A percentile compares a stretch with the other conserved stretches of the same genome.
These are phyloP conservation scores for Colletotrichum viniferum DNA, from an alignment of 2,329 filamentous ascomycete genomes.

Conservation along the genomic window DNA sequence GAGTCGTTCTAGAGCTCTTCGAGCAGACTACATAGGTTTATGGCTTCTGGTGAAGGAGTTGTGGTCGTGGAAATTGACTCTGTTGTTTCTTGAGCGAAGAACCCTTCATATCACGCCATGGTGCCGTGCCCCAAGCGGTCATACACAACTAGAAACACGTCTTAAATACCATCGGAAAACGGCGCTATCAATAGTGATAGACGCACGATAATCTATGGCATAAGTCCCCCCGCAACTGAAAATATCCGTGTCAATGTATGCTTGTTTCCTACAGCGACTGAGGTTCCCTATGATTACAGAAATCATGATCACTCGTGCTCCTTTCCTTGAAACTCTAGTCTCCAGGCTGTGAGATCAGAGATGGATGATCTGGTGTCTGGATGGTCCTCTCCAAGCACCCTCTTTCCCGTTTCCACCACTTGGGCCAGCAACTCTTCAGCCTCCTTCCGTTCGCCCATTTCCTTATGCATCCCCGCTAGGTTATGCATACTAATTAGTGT, in stretches of 20 bases:
- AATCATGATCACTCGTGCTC: fast-evolving
- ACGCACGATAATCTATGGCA: not conserved
- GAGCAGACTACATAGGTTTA: not conserved
- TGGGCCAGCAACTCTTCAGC: not conserved
- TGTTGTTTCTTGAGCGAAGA: not conserved
- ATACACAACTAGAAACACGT: not conserved
- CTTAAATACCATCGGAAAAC: not conserved
- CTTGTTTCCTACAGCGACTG: not conserved
- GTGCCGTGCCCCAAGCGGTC: not conserved
- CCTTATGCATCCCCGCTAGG: fast-evolving
- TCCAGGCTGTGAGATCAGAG: not conserved
- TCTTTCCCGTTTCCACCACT: not conserved
- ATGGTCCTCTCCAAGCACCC: not conserved
- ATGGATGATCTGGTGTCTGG: fast-evolving
- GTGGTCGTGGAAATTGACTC: not conserved
- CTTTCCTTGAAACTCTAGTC: not conserved
- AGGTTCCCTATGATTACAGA: not conserved
- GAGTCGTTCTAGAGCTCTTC: not conserved
- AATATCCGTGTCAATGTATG: not conserved
- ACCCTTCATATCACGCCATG: not conserved
- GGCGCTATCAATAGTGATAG: not conserved
- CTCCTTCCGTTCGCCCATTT: fast-evolving
- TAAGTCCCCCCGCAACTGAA: not conserved
- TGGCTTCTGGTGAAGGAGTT: not conserved
- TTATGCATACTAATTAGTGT: not conserved